phyloP scores from a whole-genome alignment of 2,329 filamentous ascomycete species.

The Tolypocladium endophyticum region DNA sequence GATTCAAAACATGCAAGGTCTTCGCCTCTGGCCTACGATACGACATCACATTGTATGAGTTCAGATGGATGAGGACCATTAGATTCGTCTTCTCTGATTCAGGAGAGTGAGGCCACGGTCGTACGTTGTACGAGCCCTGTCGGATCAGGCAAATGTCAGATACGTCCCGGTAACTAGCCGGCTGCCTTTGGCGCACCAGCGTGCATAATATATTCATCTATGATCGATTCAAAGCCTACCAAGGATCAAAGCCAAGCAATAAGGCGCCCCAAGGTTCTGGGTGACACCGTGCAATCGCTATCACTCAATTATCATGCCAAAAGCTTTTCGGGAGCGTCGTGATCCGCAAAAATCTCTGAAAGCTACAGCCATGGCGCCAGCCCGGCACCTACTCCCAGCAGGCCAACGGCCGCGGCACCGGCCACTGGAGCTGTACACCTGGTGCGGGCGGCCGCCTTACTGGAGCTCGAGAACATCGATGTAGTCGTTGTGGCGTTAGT shows the following conservation, averaged over 20 bases:
- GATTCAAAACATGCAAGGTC: background rate
- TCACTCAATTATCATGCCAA: background rate
- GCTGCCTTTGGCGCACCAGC: background rate
- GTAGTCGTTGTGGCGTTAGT: conserved; percentile 10
- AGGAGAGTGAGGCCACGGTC: background rate
- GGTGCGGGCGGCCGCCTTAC: conserved; percentile 10
- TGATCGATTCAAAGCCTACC: background rate
- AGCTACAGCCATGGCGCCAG: conserved; percentile 9
- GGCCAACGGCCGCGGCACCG: conserved; percentile 15
- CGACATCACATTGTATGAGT: background rate
- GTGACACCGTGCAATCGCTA: background rate
- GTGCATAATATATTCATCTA: background rate
- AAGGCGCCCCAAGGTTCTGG: background rate
- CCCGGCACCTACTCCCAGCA: conserved; percentile 17
- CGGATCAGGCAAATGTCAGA: too few relatives aligned
- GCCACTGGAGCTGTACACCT: conserved; percentile 16
- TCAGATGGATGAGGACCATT: background rate
- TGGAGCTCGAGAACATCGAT: conserved; percentile 9
- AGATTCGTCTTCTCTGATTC: background rate
- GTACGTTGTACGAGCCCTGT: background rate
- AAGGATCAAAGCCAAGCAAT: too few relatives aligned
- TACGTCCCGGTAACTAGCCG: too few relatives aligned
- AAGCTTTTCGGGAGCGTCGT: background rate
- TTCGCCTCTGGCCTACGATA: background rate
- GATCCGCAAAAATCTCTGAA: background rate